Evolutionary conservation across 164 flowering plant genomes (phyloP), one percentile per base, ranked within the genome.

Genomic region (Litsea cubeba): DNA sequence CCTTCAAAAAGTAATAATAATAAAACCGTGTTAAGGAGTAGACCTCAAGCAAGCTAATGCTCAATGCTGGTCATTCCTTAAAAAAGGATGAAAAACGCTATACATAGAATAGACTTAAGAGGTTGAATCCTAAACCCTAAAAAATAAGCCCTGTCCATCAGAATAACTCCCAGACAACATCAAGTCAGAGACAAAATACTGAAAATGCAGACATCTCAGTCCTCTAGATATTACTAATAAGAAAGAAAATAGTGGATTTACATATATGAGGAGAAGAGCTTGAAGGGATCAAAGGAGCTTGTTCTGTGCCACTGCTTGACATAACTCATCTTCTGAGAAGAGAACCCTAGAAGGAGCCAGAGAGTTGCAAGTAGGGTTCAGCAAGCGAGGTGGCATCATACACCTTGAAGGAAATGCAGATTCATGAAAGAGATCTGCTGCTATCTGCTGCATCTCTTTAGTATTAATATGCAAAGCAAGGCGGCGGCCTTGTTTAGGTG

Each of bases 231-330:
- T 40, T 5, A 40, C 46, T 8, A 40, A 40, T 40, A 8, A 5
- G 46, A 40, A 40, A 40, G 1, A 40, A 32, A 40, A 40, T 40
- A 40, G 32, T 18, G 69, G 20, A 66, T 66, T 32, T 66, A 66
- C 69, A 66, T 3, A 30, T 24, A 26, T 10, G 30, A 10, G 63
- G 23, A 60, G 63, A 20, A 23, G 63, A 60, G 63, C 7, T 23
- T 0, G n/a, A 23, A 28, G 32, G 18, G 65, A 50, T 24, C 83
- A 92, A 63, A 80, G 89, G 70, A 92, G 96, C 75, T 91, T 94
- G 78, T 94, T 94, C 82, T 94, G 93, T 78, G 98, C 91, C 76
- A 92, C 98, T 72, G 98, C 98, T 68, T 92, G 96, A 84, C 98
- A 94, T 50, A 95, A 75, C 77, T 93, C 98, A 66, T 95, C 97